A percentile compares a stretch with the other conserved stretches of the same genome.
Conservation (phyloP, 2,329 filamentous ascomycete species). For the Pseudocercospora eumusae region DNA sequence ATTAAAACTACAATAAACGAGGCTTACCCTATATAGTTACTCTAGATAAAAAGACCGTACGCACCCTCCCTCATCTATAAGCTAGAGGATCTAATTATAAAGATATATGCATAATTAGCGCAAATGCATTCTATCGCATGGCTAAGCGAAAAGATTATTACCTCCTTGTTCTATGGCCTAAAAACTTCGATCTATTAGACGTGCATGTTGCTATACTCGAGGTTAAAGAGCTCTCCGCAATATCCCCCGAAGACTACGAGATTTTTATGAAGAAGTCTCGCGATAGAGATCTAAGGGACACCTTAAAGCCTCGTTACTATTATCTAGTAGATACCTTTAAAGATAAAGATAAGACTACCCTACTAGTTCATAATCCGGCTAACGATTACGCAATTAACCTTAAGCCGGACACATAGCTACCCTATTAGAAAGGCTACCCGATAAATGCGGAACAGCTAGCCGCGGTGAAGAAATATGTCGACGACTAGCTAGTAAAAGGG, state of each 20-base stretch:
- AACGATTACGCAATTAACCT: background rate
- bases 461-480: background rate
- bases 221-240: no score
- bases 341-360: background rate
- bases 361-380: background rate
- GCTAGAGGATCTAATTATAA: no score
- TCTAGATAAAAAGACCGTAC: background rate
- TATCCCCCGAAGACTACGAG: background rate
- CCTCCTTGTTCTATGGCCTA: background rate
- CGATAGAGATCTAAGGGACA: background rate
- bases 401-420: background rate
- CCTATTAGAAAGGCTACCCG: background rate
- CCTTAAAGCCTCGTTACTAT: background rate
- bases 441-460: background rate
- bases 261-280: background rate
- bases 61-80: no score
- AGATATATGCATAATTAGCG: background rate
- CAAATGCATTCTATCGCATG: background rate
- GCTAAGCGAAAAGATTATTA: background rate
- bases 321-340: background rate
- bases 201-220: no score
- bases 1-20: background rate
- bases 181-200: no score
- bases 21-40: background rate
- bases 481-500: background rate